Percentiles rank a stretch among this genome's conserved stretches.
These are phyloP conservation scores for Fragaria iinumae DNA, from an alignment of 306 rosid genomes.

Conservation along the genomic window DNA sequence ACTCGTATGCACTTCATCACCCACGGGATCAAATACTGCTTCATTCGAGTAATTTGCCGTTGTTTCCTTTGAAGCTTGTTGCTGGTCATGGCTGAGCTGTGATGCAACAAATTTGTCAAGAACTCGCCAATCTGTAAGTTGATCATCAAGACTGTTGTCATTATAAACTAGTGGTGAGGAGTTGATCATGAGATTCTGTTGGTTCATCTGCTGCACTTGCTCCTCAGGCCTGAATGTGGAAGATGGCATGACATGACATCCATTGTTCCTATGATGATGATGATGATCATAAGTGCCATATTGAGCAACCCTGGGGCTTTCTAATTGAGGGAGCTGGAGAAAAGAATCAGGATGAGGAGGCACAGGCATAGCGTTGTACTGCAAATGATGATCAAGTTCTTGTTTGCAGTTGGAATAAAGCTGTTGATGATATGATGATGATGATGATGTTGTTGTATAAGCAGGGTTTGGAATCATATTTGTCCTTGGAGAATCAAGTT, in stretches of 20 bases:
- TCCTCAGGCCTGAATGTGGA: conserved; percentile 50
- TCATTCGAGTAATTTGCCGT: conserved; percentile 39
- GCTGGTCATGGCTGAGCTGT: conserved; percentile 58
- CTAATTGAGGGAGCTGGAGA: conserved; percentile 80
- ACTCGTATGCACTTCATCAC: conserved; percentile 29
- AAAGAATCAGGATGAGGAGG: conserved; percentile 47
- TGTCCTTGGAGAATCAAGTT: conserved; percentile 50
- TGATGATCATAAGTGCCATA: conserved; percentile 25
- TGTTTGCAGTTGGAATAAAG: conserved; percentile 59
- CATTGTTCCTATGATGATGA: conserved; percentile 20
- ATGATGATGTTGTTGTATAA: conserved; percentile 26
- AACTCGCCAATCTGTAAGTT: conserved; percentile 71
- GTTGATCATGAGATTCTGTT: conserved; percentile 29
- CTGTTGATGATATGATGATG: conserved; percentile 29
- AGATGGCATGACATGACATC: conserved; percentile 31
- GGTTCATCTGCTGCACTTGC: conserved; percentile 27
- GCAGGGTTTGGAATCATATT: conserved; percentile 28
- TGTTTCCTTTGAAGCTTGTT: conserved; percentile 44
- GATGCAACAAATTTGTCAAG: conserved; percentile 81
- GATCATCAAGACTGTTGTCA: conserved; percentile 43
- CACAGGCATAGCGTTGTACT: conserved; percentile 30
- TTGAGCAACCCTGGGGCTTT: conserved; percentile 59
- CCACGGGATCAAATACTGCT: conserved; percentile 37
- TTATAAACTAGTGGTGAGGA: conserved; percentile 16
- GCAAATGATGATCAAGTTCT: conserved; percentile 49